Evolutionary conservation across 2,329 filamentous ascomycete genomes (phyloP).

Genomic region (Alternaria triticimaculans): DNA sequence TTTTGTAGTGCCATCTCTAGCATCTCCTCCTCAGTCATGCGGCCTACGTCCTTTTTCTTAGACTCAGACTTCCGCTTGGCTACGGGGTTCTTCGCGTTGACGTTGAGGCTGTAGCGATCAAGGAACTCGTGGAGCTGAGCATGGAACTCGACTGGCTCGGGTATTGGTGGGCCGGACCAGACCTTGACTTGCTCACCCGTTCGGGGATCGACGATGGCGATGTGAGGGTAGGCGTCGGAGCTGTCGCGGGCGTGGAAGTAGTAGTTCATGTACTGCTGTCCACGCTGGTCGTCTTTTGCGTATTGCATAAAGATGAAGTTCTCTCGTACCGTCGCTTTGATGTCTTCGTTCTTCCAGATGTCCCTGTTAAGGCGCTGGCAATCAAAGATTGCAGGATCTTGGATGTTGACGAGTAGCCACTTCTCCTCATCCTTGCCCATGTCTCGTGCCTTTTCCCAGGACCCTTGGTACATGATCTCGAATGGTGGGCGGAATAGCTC

Average conservation of each 20-base stretch:
- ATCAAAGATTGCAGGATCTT: slow-evolving; percentile 91
- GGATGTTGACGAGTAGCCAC: slow-evolving; percentile 95
- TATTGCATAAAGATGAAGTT: slow-evolving; percentile 98
- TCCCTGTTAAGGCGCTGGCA: slow-evolving; percentile 94
- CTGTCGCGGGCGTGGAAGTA: slow-evolving; percentile 84
- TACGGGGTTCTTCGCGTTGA: slow-evolving; percentile 91
- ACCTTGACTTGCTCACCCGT: slow-evolving; percentile 97
- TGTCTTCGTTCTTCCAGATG: slow-evolving; percentile 86
- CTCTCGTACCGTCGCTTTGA: slow-evolving; percentile 82
- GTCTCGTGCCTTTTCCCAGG: slow-evolving; percentile 85
- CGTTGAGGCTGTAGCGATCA: slow-evolving; percentile 91
- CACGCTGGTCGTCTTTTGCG: slow-evolving; percentile 80
- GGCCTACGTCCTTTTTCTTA: slow-evolving; percentile 76
- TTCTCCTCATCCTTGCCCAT: slow-evolving; percentile 87
- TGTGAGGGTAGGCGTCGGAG: slow-evolving; percentile 91
- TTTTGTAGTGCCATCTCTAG: slow-evolving; percentile 91
- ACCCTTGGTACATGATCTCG: slow-evolving; percentile 79
- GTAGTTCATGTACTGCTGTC: slow-evolving; percentile 83
- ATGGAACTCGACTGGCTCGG: slow-evolving; percentile 79
- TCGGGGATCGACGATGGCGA: slow-evolving; percentile 91
- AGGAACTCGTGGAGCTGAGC: slow-evolving; percentile 94
- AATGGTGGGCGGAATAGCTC: slow-evolving; percentile 93
- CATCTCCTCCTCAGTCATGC: slow-evolving; percentile 98
- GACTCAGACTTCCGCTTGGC: slow-evolving; percentile 76
- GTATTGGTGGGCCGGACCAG: slow-evolving; percentile 86